Evolutionary conservation across 768 basidiomycete genomes (phyloP), one percentile per base, ranked within the genome.

Genomic region (Tricholoma matsutake): DNA sequence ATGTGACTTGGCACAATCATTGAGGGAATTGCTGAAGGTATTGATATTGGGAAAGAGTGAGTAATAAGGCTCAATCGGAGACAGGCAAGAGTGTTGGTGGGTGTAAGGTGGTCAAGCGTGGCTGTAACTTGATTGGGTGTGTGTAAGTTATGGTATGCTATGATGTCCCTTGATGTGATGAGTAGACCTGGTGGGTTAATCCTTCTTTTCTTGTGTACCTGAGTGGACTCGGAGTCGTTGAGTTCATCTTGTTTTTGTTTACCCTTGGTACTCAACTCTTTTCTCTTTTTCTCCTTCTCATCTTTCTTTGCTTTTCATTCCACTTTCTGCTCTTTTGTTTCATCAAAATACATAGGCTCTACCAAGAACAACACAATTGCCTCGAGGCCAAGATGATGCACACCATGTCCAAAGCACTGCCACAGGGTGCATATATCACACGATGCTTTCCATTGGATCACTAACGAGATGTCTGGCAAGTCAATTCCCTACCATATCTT

Each of bases 71-170:
- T 41, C 16, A 6, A 41, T 41, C 16, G 16, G 4, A 41, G 39
- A 41, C 39, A 16, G 14, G 39, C n/a, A 18, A 41, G 39, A 5
- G 14, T 41, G 7, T 41, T 16, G 16, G 39, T 8, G 39, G 39
- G 7, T 41, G 39, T 41, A 2, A 41, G 72, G 65, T 4, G 72
- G 49, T 37, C 70, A 69, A 1, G 59, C 61, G 16, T 41, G 39
- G 4, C 16, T 18, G 39, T 41, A 16, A 41, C 14, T 41, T 41
- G 39, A 25, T 25, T 3, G 3, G 22, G 22, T 25, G 22, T 25
- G 22, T 25, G 22, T 25, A 3, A 25, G 22, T 25, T 25, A 25
- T 25, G 22, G 22, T 3, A 25, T 25, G 22, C 22, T n/a, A n/a
- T n/a, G n/a, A n/a, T n/a, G 39, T 14, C 39, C 37, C 37, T 39